Evolutionary conservation across 768 basidiomycete genomes (phyloP).

Genomic region (Hirschioporus abietinus): DNA sequence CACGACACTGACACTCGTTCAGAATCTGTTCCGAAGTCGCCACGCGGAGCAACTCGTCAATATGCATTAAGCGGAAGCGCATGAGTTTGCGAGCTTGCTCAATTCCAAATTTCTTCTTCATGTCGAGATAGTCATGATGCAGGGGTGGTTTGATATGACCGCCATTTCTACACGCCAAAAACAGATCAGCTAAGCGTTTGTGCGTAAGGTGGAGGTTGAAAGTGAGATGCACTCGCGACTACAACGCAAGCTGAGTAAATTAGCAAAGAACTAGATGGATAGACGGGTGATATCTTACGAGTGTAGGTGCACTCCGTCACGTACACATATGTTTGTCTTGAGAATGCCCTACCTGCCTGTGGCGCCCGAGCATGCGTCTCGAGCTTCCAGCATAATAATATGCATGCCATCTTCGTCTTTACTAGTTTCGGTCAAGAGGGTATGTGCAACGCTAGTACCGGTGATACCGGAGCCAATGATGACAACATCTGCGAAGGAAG

Average conservation of each 20-base stretch:
- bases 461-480: constrained; percentile 79
- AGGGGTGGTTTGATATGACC: constrained; percentile 60
- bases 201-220: no score
- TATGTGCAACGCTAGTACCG: constrained; percentile 54
- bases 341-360: constrained; percentile 50
- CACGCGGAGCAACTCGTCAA: constrained; percentile 39
- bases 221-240: not conserved
- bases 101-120: constrained; percentile 43
- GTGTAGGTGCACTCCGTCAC: no score
- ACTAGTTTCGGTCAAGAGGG: constrained; percentile 35
- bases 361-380: constrained; percentile 71
- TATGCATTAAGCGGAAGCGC: constrained; percentile 57
- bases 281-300: no score
- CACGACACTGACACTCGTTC: constrained; percentile 49
- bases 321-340: not conserved
- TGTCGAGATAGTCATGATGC: constrained; percentile 50
- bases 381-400: constrained; percentile 76
- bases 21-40: constrained; percentile 51
- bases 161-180: constrained; percentile 45
- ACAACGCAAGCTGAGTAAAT: no score
- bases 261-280: not conserved
- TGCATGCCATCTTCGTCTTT: constrained; percentile 25
- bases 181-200: not conserved
- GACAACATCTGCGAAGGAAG: constrained; percentile 56
- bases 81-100: constrained; percentile 47